Conservation (phyloP, 164 flowering plant genomes). For the Nymphaea thermarum region DNA sequence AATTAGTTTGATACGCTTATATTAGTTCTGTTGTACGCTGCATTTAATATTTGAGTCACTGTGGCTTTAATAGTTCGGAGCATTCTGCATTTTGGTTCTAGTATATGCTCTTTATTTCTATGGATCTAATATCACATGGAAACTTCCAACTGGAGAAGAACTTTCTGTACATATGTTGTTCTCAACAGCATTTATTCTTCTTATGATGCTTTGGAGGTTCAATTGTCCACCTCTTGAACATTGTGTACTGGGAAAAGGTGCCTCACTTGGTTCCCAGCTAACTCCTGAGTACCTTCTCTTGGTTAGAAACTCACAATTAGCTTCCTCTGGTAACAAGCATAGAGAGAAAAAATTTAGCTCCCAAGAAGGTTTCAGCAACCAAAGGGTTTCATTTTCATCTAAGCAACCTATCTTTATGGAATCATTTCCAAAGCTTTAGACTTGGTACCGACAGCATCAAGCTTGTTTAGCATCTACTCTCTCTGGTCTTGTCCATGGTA, state of each 20-base stretch:
- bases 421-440: constrained; percentile 79
- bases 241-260: constrained; percentile 62
- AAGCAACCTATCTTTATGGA: constrained; percentile 68
- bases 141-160: constrained; percentile 70
- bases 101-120: too few species aligned
- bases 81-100: too few species aligned
- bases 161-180: constrained; percentile 73
- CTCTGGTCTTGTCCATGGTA: constrained; percentile 78
- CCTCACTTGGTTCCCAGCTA: constrained; percentile 83
- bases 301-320: constrained; percentile 63
- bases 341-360: constrained; percentile 32
- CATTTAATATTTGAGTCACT: too few species aligned
- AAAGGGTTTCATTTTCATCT: constrained; percentile 33
- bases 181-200: constrained; percentile 89
- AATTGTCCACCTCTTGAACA: constrained; percentile 89
- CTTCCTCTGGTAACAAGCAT: constrained; percentile 28
- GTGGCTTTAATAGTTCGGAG: too few species aligned
- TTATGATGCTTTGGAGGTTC: constrained; percentile 88
- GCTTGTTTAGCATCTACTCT: constrained; percentile 89
- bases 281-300: constrained; percentile 87
- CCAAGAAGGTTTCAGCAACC: not conserved
- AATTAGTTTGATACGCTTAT: too few species aligned
- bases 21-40: too few species aligned
- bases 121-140: constrained; percentile 61
- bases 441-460: constrained; percentile 91